Evolutionary conservation across 1,284 basidiomycete species (phyloP).

Genomic region (Ceratobasidium sp.): DNA sequence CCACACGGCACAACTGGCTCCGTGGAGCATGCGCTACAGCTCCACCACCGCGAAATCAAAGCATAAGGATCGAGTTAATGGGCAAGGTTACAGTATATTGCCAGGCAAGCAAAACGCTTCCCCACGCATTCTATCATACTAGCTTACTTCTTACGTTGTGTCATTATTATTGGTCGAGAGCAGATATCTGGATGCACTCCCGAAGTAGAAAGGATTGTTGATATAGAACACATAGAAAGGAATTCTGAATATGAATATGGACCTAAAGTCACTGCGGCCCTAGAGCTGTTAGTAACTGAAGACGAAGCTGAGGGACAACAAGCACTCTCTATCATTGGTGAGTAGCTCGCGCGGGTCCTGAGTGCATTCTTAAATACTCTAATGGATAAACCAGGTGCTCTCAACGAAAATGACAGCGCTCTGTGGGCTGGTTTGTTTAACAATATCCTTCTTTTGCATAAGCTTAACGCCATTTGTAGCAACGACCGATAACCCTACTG

Average conservation of each 20-base stretch:
- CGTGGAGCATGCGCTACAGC: too few species aligned
- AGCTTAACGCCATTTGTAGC: not conserved
- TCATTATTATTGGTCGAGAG: not conserved
- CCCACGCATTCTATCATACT: not conserved
- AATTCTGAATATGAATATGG: not conserved
- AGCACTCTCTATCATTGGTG: slow-evolving; percentile 27
- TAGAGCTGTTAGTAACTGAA: not conserved
- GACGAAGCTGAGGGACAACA: slow-evolving; percentile 20
- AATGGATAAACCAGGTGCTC: not conserved
- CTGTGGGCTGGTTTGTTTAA: not conserved
- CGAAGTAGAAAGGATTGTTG: not conserved
- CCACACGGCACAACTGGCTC: too few species aligned
- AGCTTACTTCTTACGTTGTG: not conserved
- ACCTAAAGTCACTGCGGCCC: not conserved
- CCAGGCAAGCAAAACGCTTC: not conserved
- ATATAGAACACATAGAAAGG: not conserved
- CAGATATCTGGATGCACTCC: slow-evolving; percentile 37
- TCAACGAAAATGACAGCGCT: not conserved
- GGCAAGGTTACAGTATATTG: slow-evolving; percentile 26
- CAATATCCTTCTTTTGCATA: not conserved
- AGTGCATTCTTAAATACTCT: not conserved
- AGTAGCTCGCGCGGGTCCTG: not conserved
- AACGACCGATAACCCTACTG: not conserved
- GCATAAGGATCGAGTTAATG: not conserved
- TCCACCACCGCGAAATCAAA: too few species aligned